Percentiles rank a stretch among this genome's conserved stretches.
Evolutionary conservation across 164 flowering plant species (phyloP).

Genomic region (Chimonanthus salicifolius): DNA sequence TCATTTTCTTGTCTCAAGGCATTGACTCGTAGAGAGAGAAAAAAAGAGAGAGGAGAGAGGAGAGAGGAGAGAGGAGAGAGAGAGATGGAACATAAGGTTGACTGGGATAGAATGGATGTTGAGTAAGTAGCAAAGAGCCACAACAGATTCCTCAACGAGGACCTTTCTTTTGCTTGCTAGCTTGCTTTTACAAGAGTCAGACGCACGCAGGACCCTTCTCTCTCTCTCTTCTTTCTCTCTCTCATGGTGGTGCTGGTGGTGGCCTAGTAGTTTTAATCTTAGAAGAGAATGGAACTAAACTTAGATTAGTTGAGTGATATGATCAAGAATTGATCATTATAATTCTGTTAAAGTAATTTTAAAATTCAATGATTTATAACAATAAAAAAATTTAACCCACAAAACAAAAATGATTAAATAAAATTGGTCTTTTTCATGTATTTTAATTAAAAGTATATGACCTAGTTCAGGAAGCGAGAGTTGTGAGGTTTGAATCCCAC

Average conservation of each 20-base stretch:
- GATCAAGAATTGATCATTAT: background rate
- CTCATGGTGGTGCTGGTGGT: too few species aligned
- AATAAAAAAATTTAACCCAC: too few species aligned
- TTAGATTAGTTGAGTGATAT: background rate
- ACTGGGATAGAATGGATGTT: background rate
- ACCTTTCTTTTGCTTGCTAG: conserved; percentile 24
- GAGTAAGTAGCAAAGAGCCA: background rate
- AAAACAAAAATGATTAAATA: too few species aligned
- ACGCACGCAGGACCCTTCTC: background rate
- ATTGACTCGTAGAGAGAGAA: conserved; percentile 22
- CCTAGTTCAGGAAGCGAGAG: too few species aligned
- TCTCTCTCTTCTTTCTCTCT: background rate
- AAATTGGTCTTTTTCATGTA: too few species aligned
- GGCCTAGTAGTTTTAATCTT: background rate
- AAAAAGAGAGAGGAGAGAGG: background rate
- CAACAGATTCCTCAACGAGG: conserved; percentile 32
- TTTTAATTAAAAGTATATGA: too few species aligned
- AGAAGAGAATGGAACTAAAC: background rate
- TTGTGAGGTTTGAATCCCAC: too few species aligned
- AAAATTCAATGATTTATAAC: too few species aligned
- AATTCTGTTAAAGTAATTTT: background rate
- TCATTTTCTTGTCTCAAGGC: conserved; percentile 9
- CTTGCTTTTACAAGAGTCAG: conserved; percentile 30
- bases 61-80: background rate
- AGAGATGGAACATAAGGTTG: too few species aligned